Evolutionary conservation across 1,284 basidiomycete species (phyloP), one percentile per base, ranked within the genome.

Genomic region (Caloboletus firmus): DNA sequence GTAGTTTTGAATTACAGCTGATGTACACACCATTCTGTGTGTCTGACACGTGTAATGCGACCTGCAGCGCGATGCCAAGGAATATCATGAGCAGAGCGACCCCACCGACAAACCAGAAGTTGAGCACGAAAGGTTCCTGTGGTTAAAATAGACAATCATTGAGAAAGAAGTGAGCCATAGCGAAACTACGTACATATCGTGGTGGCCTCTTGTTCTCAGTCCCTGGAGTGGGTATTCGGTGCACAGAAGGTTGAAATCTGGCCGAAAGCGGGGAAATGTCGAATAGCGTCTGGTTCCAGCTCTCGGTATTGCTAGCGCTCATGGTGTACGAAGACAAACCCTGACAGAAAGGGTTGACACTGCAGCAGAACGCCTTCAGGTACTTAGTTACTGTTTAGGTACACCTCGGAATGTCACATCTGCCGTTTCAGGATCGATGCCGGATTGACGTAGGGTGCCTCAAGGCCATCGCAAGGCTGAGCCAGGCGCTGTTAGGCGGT

Each of bases 61-160:
- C 60, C 57, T 84, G 79, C 20, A 87, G 60, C 1, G 60, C 79
- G 30, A 84, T 63, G 3, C 79, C 85, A 7, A 83, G 45, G 2
- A 56, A 28, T 22, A 83, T 62, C 70, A 82, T 78, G 26, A 79
- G 26, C 3, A 76, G 32, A 28, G 77, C 72, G 8, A 74, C 69
- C 1, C 66, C 70, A 13, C 78, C 47, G 3, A 79, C 73, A 22
- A 80, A 62, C 59, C 75, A 76, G 36, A 78, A 62, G 26, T 68
- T 74, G 61, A 82, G 62, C 6, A 74, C 54, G 2, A 76, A 49
- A 12, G 81, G 77, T 56, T 79, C 75, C 84, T 85, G 60, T 35
- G 10, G 20, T 40, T 12, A 26, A 49, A n/a, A 22, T 6, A 20
- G 24, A 28, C 3, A 5, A 24, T 45, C 31, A 20, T 37, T 30